phyloP scores from a whole-genome alignment of 345 rosid species.

The Moricandia arvensis region DNA sequence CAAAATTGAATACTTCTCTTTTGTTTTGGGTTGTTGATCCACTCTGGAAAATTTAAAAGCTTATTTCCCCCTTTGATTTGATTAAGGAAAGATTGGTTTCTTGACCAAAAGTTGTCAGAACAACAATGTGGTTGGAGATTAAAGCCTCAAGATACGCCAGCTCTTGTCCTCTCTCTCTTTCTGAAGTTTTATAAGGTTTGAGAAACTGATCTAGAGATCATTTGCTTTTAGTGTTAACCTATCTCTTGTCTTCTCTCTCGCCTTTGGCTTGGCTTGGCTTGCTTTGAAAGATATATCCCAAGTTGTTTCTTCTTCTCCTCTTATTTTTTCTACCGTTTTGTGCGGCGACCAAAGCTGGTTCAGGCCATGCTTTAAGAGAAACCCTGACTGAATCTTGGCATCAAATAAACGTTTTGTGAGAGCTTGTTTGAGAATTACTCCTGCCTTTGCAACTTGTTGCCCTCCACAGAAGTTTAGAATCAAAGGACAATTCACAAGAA shows the following conservation, averaged over 20 bases:
- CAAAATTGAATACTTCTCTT: neutral
- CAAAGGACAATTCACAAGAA: conserved; percentile 26
- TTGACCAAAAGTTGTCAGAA: conserved; percentile 38
- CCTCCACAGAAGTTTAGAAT: conserved; percentile 36
- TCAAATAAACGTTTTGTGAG: neutral
- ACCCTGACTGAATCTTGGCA: conserved; percentile 10
- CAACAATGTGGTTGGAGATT: conserved; percentile 29
- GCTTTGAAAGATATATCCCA: conserved; percentile 36
- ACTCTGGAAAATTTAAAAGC: conserved; percentile 11
- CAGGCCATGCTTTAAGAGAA: conserved; percentile 5
- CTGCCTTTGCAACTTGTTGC: conserved; percentile 18
- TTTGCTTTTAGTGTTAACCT: neutral
- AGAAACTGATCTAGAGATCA: neutral
- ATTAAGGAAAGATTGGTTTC: conserved; percentile 6
- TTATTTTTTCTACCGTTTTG: neutral
- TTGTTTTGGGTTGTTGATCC: conserved; percentile 28
- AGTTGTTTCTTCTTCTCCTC: neutral
- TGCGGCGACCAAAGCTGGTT: conserved; percentile 28
- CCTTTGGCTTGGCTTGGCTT: no score
- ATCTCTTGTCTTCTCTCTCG: conserved; percentile 26
- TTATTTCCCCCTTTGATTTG: conserved; percentile 3
- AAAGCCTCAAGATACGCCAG: no score
- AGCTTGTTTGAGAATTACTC: conserved; percentile 26
- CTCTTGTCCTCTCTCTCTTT: neutral
- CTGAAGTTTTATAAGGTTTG: neutral